Conservation (phyloP, 2,329 filamentous ascomycete genomes). For the Curvularia spicifera region DNA sequence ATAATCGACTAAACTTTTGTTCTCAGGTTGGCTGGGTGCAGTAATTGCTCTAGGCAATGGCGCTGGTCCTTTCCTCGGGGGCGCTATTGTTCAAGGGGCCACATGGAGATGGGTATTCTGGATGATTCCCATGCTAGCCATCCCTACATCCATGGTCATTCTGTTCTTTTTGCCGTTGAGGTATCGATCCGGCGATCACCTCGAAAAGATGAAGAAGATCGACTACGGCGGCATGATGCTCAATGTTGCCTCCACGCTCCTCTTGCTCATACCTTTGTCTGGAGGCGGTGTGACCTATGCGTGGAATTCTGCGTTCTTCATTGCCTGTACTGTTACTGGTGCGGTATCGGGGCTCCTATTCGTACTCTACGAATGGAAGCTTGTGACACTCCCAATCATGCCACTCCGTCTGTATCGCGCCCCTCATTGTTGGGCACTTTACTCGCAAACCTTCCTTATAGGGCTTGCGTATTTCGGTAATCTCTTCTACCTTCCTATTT, state of each 20-base stretch:
- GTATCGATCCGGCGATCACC: conserved; percentile 52
- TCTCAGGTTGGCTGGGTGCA: conserved; percentile 24
- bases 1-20: not conserved
- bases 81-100: conserved; percentile 23
- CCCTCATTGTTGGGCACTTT: conserved; percentile 60
- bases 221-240: conserved; percentile 65
- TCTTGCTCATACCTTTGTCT: conserved; percentile 68
- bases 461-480: conserved; percentile 65
- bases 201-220: conserved; percentile 61
- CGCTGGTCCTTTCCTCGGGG: conserved; percentile 30
- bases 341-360: conserved; percentile 56
- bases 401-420: conserved; percentile 63
- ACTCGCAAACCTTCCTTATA: conserved; percentile 65
- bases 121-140: conserved; percentile 28
- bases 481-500: conserved; percentile 68
- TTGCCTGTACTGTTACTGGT: conserved; percentile 63
- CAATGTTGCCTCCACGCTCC: conserved; percentile 63
- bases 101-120: conserved; percentile 29
- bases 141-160: conserved; percentile 18
- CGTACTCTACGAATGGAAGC: conserved; percentile 63
- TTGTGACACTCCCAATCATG: conserved; percentile 64
- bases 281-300: conserved; percentile 64
- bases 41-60: conserved; percentile 29
- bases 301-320: conserved; percentile 64
- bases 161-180: conserved; percentile 48